Evolutionary conservation across 257 asterid genomes (phyloP).

Genomic region (Jasminum sambac): DNA sequence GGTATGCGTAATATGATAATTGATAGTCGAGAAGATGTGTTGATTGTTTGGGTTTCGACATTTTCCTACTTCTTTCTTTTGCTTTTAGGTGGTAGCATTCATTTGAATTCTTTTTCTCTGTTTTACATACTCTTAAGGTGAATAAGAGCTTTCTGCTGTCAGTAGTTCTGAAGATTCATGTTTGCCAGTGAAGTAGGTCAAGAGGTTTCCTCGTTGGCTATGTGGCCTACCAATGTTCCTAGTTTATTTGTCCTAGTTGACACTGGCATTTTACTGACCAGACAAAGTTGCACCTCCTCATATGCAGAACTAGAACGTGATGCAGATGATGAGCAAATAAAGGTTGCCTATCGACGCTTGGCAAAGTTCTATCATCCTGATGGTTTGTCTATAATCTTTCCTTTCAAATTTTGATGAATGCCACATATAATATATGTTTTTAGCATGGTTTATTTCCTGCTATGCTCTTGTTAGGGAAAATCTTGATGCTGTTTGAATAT

Average conservation of each 20-base stretch:
- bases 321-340: slow-evolving; percentile 88
- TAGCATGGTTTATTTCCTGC: neutral
- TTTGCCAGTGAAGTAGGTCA: neutral
- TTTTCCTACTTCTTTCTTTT: neutral
- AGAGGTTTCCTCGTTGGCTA: neutral
- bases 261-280: neutral
- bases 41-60: neutral
- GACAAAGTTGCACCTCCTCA: slow-evolving; percentile 18
- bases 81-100: neutral
- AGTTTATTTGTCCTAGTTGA: neutral
- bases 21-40: neutral
- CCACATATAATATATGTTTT: neutral
- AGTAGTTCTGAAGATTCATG: neutral
- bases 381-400: slow-evolving; percentile 57
- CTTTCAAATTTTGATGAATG: neutral
- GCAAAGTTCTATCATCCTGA: slow-evolving; percentile 98
- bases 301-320: slow-evolving; percentile 79
- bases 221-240: neutral
- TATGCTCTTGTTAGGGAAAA: neutral
- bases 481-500: neutral
- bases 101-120: neutral
- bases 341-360: slow-evolving; percentile 82
- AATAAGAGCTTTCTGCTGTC: neutral
- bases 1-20: neutral
- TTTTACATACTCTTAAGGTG: neutral